Evolutionary conservation across 306 rosid species (phyloP).

Genomic region (Ziziphus jujuba): DNA sequence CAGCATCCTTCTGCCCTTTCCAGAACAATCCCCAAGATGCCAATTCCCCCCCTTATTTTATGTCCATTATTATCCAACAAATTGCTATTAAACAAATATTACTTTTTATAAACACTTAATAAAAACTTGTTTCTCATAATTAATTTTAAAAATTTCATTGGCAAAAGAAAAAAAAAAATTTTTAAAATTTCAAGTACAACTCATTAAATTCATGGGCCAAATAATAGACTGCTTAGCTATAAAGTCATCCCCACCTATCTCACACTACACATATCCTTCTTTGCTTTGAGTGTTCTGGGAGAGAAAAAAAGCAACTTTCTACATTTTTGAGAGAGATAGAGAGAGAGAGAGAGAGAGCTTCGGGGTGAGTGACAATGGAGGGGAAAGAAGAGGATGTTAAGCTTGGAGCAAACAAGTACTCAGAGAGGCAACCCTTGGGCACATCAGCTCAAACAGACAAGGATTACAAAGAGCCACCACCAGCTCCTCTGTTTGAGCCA

Average conservation of each 20-base stretch:
- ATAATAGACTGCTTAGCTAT: constrained; percentile 28
- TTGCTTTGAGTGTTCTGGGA: background rate
- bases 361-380: constrained; percentile 21
- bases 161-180: background rate
- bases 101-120: constrained; percentile 11
- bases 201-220: constrained; percentile 5
- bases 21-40: constrained; percentile 38
- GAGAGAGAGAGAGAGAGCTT: too few relatives aligned
- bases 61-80: background rate
- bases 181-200: background rate
- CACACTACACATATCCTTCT: background rate
- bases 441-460: constrained; percentile 67
- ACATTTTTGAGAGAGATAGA: constrained; percentile 9
- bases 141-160: too few relatives aligned
- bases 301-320: background rate
- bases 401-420: constrained; percentile 76
- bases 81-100: background rate
- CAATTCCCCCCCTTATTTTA: background rate
- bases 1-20: constrained; percentile 35
- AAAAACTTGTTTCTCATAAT: too few relatives aligned
- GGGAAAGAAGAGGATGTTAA: constrained; percentile 84
- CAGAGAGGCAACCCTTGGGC: constrained; percentile 76
- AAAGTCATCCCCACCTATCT: constrained; percentile 12
- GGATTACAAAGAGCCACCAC: constrained; percentile 86
- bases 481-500: constrained; percentile 82